Evolutionary conservation across 345 rosid species (phyloP), one percentile per base, ranked within the genome.

Genomic region (Eucalyptus coolabah): DNA sequence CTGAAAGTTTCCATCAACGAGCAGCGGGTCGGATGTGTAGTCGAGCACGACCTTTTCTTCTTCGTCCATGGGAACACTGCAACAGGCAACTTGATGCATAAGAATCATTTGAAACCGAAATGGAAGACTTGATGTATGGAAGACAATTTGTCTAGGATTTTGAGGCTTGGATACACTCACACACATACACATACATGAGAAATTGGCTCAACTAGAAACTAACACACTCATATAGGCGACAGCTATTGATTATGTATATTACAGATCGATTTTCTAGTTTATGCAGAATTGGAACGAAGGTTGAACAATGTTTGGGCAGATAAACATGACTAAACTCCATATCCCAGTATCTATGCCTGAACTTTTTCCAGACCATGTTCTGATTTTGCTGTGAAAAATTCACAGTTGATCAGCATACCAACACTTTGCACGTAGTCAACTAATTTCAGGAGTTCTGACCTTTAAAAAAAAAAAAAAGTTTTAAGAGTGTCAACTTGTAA

Each of bases 31-130:
- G 1, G 96, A 93, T 86, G 99, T 92, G 92, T 98, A 97, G 91
- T 98, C 99, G 18, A 98, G 90, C 89, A 93, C 95, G 8, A 95
- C 96, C 88, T 95, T 42, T 90, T 97, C 98, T 91, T 96, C 99
- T 93, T 96, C 96, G 87, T 98, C 99, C 98, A 97, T 98, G 59
- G 99, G 98, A 87, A 98, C 99, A 92, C 99, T 98, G 96, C 92
- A 63, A 40, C 63, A 49, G 51, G 53, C 45, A 87, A 67, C 42
- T 88, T 34, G 59, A n/a, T 42, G 28, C 8, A 60, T 67, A 40
- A 42, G 54, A 19, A 60, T 63, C 77, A 37, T 40, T 37, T 37
- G 77, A 87, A 87, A 47, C 40, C 1, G 1, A 21, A 53, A 53
- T 53, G 59, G 59, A 53, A 53, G 59, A 53, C 59, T 53, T 19